A percentile compares a stretch with the other conserved stretches of the same genome.
These are phyloP conservation scores for Eremothecium sinecaudum DNA, from an alignment of 1,139 yeast genomes.

Conservation along the genomic window DNA sequence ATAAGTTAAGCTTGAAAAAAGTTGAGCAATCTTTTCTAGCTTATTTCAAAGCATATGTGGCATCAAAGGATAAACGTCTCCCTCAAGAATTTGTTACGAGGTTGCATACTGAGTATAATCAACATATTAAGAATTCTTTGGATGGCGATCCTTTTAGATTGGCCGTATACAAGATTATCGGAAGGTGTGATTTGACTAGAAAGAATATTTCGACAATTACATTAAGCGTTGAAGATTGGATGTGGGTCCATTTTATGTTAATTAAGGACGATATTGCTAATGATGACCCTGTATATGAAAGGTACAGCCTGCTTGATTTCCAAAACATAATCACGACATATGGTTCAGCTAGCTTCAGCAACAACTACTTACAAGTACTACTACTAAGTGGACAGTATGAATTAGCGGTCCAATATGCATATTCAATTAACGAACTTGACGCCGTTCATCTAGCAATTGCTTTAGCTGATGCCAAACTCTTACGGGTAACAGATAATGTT, in stretches of 20 bases:
- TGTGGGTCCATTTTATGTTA: conserved; percentile 83
- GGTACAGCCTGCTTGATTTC: conserved; percentile 62
- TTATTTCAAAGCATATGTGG: conserved; percentile 65
- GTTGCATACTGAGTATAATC: conserved; percentile 72
- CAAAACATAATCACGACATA: conserved; percentile 62
- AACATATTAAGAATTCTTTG: conserved; percentile 63
- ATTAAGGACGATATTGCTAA: conserved; percentile 46
- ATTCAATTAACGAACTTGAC: conserved; percentile 64
- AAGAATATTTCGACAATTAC: conserved; percentile 73
- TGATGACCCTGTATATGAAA: conserved; percentile 53
- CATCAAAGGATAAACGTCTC: conserved; percentile 43
- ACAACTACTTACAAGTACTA: conserved; percentile 66
- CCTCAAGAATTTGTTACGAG: conserved; percentile 63
- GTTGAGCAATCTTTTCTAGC: conserved; percentile 78
- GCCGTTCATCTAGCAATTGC: conserved; percentile 87
- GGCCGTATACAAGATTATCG: conserved; percentile 83
- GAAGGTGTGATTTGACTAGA: conserved; percentile 67
- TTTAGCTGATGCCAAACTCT: conserved; percentile 62
- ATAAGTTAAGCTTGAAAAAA: conserved; percentile 58
- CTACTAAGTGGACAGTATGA: conserved; percentile 75
- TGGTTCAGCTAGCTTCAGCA: conserved; percentile 67
- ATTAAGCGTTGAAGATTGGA: conserved; percentile 87
- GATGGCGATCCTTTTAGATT: conserved; percentile 83
- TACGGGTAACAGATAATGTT: conserved; percentile 38
- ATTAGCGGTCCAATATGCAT: conserved; percentile 64